phyloP scores from a whole-genome alignment of 371 early-diverging fungal species.

The Coemansia sp. region DNA sequence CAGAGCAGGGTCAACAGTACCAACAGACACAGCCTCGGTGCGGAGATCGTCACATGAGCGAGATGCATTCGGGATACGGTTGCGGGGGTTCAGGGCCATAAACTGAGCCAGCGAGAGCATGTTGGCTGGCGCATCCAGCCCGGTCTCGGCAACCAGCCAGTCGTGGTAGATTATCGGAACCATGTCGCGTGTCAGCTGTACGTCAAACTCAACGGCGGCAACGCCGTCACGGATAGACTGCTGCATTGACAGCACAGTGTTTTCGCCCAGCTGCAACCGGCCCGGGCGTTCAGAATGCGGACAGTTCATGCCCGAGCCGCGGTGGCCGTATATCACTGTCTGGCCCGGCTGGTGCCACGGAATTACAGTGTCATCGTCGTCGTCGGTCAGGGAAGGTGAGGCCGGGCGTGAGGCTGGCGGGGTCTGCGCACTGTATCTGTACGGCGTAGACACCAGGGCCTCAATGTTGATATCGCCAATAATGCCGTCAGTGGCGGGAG shows the following conservation, averaged over 20 bases:
- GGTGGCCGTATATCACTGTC: slow-evolving; percentile 72
- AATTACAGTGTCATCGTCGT: not conserved
- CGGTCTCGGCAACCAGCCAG: slow-evolving; percentile 87
- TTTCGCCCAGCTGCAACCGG: slow-evolving; percentile 85
- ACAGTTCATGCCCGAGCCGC: slow-evolving; percentile 91
- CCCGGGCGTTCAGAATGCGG: slow-evolving; percentile 36
- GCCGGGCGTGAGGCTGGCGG: not conserved
- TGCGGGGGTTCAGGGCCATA: slow-evolving; percentile 39
- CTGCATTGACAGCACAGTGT: slow-evolving; percentile 88
- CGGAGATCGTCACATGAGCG: slow-evolving; percentile 30
- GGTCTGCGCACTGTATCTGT: slow-evolving; percentile 3
- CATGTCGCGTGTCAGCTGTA: slow-evolving; percentile 91
- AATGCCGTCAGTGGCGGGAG: slow-evolving; percentile 16
- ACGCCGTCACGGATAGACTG: slow-evolving; percentile 87
- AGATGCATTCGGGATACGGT: not conserved
- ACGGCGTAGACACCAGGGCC: slow-evolving; percentile 36
- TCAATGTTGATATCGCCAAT: slow-evolving; percentile 40
- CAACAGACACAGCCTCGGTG: not conserved
- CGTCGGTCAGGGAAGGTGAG: not conserved
- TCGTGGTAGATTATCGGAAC: slow-evolving; percentile 96
- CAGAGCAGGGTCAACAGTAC: not conserved
- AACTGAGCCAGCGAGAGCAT: slow-evolving; percentile 75
- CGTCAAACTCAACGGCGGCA: slow-evolving; percentile 94
- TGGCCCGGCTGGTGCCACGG: slow-evolving; percentile 23
- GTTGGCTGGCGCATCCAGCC: slow-evolving; percentile 74